Percentiles rank a stretch among this genome's conserved stretches.
These are phyloP conservation scores for Myriosclerotinia curreyana DNA, from an alignment of 2,329 filamentous ascomycete species.

Conservation along the genomic window DNA sequence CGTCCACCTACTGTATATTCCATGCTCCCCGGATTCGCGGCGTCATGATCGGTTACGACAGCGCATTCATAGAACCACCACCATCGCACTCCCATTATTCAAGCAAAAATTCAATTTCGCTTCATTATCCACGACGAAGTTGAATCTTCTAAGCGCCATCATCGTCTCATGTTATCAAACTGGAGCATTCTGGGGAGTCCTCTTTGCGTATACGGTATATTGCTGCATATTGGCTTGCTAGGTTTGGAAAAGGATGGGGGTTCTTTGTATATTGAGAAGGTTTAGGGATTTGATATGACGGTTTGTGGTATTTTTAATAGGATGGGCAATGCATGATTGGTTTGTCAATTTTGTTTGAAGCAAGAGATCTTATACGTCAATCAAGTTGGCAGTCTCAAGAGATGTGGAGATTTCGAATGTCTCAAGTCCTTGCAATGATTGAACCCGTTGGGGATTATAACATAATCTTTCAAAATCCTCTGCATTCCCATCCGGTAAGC, in stretches of 20 bases:
- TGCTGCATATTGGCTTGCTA: conserved; percentile 1
- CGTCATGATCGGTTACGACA: conserved; percentile 35
- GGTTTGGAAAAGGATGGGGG: conserved; percentile 24
- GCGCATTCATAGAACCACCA: conserved; percentile 31
- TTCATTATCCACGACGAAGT: conserved; percentile 23
- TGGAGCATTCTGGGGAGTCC: conserved; percentile 29
- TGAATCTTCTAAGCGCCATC: conserved; percentile 31
- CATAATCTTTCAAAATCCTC: no score
- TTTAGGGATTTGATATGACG: background rate
- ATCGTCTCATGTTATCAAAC: conserved; percentile 35
- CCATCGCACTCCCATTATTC: conserved; percentile 33
- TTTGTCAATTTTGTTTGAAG: no score
- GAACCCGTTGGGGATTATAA: no score
- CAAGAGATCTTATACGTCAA: no score
- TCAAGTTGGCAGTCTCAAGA: no score
- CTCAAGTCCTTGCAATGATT: no score
- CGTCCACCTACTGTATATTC: conserved; percentile 30
- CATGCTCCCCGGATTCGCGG: conserved; percentile 28
- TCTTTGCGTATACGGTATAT: conserved; percentile 2
- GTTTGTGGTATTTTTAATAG: no score
- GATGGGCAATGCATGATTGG: no score
- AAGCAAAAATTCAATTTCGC: conserved; percentile 31
- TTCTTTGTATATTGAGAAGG: background rate
- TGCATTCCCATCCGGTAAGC: no score
- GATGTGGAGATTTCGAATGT: no score